phyloP scores from a whole-genome alignment of 169 alveolate species.

The Eimeria maxima region DNA sequence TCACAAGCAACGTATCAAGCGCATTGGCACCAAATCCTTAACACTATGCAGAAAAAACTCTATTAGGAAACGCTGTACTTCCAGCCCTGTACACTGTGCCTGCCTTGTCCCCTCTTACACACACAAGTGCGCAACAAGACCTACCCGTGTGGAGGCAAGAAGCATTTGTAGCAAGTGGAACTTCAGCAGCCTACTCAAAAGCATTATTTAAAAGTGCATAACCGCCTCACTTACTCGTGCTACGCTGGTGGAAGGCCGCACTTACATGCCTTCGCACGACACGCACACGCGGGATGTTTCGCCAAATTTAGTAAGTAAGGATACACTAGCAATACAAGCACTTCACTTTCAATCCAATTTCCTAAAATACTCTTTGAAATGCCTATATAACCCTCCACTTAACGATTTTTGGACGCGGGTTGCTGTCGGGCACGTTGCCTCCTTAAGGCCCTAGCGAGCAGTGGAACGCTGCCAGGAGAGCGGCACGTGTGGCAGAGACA shows the following conservation, averaged over 20 bases:
- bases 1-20: too few relatives aligned
- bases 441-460: not conserved
- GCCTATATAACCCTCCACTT: not conserved
- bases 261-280: not conserved
- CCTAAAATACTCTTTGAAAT: not conserved
- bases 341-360: not conserved
- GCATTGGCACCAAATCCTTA: not conserved
- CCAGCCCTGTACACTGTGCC: not conserved
- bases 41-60: not conserved
- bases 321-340: not conserved
- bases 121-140: not conserved
- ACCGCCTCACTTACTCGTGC: not conserved
- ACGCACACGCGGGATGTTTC: constrained; percentile 4
- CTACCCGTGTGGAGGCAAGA: not conserved
- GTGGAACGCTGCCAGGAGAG: not conserved
- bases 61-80: not conserved
- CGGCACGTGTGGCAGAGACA: constrained; percentile 54
- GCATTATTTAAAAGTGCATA: not conserved
- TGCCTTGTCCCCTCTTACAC: not conserved
- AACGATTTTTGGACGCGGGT: not conserved
- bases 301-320: not conserved
- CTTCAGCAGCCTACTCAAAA: not conserved
- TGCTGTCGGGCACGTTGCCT: constrained; percentile 36
- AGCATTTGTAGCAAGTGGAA: not conserved
- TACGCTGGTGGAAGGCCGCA: constrained; percentile 11